Evolutionary conservation across 1,139 yeast species (phyloP).

Genomic region (Candida pseudoviswanathii): DNA sequence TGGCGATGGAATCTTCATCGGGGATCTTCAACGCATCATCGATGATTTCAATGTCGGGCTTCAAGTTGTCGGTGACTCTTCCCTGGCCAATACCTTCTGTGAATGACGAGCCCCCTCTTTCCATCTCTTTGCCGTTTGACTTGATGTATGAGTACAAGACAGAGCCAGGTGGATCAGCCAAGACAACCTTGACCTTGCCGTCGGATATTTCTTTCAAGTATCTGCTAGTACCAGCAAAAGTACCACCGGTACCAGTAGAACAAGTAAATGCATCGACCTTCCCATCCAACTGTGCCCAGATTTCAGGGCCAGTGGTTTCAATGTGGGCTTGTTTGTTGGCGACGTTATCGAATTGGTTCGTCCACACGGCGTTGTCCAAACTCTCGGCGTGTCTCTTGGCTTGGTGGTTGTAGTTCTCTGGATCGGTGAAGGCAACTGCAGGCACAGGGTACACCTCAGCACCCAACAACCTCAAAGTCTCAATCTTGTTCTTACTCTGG

Average conservation of each 20-base stretch:
- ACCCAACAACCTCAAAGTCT: constrained; percentile 70
- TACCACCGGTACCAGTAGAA: constrained; percentile 91
- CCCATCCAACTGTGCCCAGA: constrained; percentile 86
- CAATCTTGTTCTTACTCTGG: constrained; percentile 77
- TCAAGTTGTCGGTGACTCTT: constrained; percentile 80
- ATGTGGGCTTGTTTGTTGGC: constrained; percentile 91
- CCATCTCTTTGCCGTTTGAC: constrained; percentile 61
- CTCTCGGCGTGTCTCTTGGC: constrained; percentile 81
- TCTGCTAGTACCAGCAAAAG: constrained; percentile 81
- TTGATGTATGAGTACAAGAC: constrained; percentile 77
- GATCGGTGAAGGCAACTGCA: constrained; percentile 78
- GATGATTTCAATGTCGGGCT: constrained; percentile 65
- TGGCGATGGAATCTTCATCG: constrained; percentile 73
- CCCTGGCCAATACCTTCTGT: constrained; percentile 98
- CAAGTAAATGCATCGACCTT: constrained; percentile 83
- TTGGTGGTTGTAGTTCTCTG: constrained; percentile 81
- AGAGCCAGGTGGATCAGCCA: constrained; percentile 95
- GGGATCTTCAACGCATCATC: constrained; percentile 78
- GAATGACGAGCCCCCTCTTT: constrained; percentile 78
- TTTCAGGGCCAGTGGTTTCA: constrained; percentile 89
- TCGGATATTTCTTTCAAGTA: constrained; percentile 68
- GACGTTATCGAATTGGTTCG: constrained; percentile 83
- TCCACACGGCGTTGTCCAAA: constrained; percentile 82
- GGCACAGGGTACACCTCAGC: constrained; percentile 93
- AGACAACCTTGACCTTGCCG: constrained; percentile 58